Evolutionary conservation across 192 early-diverging fungal species (phyloP), one percentile per base, ranked within the genome.

Genomic region (Jimgerdemannia flammicorona): DNA sequence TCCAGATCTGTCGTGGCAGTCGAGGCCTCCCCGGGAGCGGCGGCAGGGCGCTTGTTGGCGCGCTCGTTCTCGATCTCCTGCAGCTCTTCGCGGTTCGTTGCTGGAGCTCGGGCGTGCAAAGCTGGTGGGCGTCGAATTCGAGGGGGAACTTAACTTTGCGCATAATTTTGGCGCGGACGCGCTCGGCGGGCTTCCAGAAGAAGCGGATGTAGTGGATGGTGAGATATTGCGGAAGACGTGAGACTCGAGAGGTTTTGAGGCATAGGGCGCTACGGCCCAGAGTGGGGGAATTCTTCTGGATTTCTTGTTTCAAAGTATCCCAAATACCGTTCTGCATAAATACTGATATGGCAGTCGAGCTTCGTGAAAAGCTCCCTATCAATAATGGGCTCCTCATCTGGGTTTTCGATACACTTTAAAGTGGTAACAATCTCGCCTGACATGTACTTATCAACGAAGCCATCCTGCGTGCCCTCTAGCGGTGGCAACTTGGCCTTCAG

Each of bases 111-210:
- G 89, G 75, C 11, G 95, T 96, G 77, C 95, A 97, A 70, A 95
- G 90, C 72, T 93, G n/a, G 91, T 85, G 7, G n/a, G 90, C 91
- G 74, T 99, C 97, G 44, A 97, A 84, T 29, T 97, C 95, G 44
- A 97, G 86, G 17, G 98, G 97, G 78, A 96, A 98, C 79, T 95
- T 93, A 66, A 99, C 97, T 79, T 91, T 93, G 77, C 96, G 95
- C 72, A 98, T 80, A 81, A 99, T 99, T 81, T 99, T 99, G 11
- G 96, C 93, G 67, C 91, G 91, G 8, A 94, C 85, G 43, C 86
- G 83, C 72, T 93, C 93, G 7, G 88, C 79, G 1, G 90, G 79
- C 75, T 96, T 97, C 97, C 97, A 99, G 86, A 94, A 97, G 82
- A 99, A 98, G 18, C 98, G 90, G 44, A 96, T 92, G 82, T 96